phyloP scores from a whole-genome alignment of 306 rosid genomes.

The Rosa lucieae region DNA sequence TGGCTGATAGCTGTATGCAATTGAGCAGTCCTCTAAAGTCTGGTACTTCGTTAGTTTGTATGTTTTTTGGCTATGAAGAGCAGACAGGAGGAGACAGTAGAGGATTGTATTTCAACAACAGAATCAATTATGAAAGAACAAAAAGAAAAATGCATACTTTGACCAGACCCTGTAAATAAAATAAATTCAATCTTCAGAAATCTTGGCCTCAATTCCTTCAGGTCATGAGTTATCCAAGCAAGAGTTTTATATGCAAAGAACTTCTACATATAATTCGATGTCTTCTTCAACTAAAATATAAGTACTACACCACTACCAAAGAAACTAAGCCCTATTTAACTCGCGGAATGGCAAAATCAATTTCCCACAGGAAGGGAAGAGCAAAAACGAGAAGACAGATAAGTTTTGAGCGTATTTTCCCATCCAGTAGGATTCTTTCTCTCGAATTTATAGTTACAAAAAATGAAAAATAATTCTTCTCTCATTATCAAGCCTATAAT shows the following conservation, averaged over 20 bases:
- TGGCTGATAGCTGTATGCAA: neutral
- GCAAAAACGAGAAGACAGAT: neutral
- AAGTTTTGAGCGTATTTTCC: neutral
- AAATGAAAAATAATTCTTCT: neutral
- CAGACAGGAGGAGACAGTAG: neutral
- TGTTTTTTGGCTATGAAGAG: neutral
- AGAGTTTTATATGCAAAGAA: neutral
- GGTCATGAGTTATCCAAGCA: neutral
- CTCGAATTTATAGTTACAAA: neutral
- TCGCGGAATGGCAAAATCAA: neutral
- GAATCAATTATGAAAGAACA: neutral
- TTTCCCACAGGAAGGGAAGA: neutral
- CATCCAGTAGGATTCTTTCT: neutral
- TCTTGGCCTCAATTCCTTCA: neutral
- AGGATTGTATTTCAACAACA: neutral
- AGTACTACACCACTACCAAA: neutral
- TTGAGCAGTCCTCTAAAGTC: neutral
- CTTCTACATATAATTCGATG: neutral
- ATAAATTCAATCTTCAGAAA: neutral
- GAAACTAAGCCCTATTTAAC: neutral
- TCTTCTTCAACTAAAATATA: neutral
- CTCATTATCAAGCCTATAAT: neutral
- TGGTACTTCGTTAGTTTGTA: neutral
- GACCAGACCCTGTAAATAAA: neutral
- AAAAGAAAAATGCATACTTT: neutral